These are phyloP conservation scores for Arthroderma uncinatum DNA, from an alignment of 2,329 filamentous ascomycete species.

Conservation along the genomic window DNA sequence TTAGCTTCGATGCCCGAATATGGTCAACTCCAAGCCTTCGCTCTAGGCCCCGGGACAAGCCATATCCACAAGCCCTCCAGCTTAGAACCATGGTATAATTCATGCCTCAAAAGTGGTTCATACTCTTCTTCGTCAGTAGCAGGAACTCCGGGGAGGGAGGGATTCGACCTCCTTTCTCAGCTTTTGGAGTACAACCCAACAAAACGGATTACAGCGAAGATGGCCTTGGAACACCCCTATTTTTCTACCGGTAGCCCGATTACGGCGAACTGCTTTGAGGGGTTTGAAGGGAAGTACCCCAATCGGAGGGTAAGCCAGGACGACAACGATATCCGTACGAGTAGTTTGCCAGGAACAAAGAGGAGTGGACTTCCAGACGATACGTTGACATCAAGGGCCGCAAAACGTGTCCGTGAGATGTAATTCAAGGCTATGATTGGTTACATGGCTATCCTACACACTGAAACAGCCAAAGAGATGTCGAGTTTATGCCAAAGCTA, in stretches of 20 bases:
- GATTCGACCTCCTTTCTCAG: constrained; percentile 68
- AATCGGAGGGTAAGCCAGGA: constrained; percentile 83
- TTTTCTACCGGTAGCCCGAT: constrained; percentile 62
- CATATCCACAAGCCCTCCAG: constrained; percentile 44
- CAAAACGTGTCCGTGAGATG: constrained; percentile 45
- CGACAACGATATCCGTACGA: constrained; percentile 88
- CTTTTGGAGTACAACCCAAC: constrained; percentile 88
- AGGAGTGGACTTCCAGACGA: constrained; percentile 78
- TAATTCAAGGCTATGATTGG: constrained; percentile 11
- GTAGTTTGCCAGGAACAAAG: constrained; percentile 83
- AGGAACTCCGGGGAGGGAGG: constrained; percentile 58
- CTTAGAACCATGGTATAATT: constrained; percentile 72
- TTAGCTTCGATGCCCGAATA: constrained; percentile 81
- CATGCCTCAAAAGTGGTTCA: constrained; percentile 51
- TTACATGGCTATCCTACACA: neutral
- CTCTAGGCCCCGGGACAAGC: constrained; percentile 34
- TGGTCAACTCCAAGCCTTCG: constrained; percentile 50
- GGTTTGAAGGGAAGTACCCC: constrained; percentile 78
- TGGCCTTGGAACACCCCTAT: constrained; percentile 83
- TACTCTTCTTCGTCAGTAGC: constrained; percentile 37
- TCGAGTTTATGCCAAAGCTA: too few species aligned
- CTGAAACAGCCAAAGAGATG: neutral
- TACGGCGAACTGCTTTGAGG: constrained; percentile 79
- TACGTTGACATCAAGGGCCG: constrained; percentile 46
- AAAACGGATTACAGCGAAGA: constrained; percentile 73